Conservation (phyloP, 148 eudicot species). For the Camellia japonica region DNA sequence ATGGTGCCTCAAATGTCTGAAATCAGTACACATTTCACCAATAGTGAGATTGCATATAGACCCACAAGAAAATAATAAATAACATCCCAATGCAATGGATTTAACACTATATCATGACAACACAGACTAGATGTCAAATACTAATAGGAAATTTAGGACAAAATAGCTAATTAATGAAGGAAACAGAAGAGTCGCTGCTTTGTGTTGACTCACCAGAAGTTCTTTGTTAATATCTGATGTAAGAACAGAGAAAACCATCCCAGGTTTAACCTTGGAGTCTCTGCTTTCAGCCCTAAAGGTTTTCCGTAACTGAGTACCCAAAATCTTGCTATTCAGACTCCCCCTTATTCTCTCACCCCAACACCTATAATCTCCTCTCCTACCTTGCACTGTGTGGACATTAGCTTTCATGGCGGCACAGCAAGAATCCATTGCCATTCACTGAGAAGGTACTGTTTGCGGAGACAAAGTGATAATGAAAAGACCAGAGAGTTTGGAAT, state of each 20-base stretch:
- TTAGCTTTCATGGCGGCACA: conserved; percentile 11
- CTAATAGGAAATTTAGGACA: not conserved
- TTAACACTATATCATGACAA: not conserved
- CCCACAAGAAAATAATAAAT: not conserved
- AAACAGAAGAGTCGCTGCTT: not conserved
- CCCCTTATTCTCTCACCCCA: conserved; percentile 37
- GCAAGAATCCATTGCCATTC: conserved; percentile 22
- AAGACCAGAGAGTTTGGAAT: not conserved
- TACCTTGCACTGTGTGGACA: not conserved
- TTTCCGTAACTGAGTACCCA: conserved; percentile 24
- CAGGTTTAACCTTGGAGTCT: conserved; percentile 25
- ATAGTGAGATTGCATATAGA: not conserved
- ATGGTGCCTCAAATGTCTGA: conserved; percentile 49
- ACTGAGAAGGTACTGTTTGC: not conserved
- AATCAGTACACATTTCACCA: not conserved
- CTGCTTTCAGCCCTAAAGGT: conserved; percentile 16
- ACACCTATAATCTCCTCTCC: conserved; percentile 16
- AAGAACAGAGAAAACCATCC: conserved; percentile 38
- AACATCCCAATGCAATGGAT: not conserved
- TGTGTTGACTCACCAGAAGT: conserved; percentile 29
- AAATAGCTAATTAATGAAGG: not conserved
- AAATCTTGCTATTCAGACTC: conserved; percentile 24
- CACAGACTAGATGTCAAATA: not conserved
- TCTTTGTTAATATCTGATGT: conserved; percentile 44
- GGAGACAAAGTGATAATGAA: not conserved